These are phyloP conservation scores for Apodospora peruviana DNA, from an alignment of 495 filamentous ascomycete species.

Conservation along the genomic window DNA sequence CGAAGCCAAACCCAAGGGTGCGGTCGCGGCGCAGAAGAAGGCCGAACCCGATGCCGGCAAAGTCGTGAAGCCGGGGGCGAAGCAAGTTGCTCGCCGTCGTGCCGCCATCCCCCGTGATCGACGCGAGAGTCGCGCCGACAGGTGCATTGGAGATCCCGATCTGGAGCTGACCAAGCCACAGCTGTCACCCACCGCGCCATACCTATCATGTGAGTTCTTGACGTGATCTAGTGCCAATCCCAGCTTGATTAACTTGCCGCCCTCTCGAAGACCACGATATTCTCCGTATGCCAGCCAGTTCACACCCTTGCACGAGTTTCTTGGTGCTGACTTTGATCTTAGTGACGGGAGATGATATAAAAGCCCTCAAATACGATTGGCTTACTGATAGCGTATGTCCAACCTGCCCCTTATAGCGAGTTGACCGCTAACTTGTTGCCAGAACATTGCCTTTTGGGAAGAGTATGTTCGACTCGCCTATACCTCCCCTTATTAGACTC, in stretches of 20 bases:
- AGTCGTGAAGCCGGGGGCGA: neutral
- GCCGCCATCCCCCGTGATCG: neutral
- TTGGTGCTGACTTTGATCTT: conserved; percentile 12
- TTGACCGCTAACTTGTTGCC: conserved; percentile 8
- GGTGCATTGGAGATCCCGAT: neutral
- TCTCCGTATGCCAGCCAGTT: conserved; percentile 23
- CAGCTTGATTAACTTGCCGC: conserved; percentile 3
- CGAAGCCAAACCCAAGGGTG: neutral
- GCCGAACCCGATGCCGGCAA: neutral
- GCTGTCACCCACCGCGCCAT: conserved; percentile 30
- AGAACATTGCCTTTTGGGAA: conserved; percentile 96
- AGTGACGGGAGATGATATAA: conserved; percentile 68
- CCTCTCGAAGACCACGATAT: conserved; percentile 35
- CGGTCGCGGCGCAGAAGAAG: neutral
- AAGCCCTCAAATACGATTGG: conserved; percentile 87
- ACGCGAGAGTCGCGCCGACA: neutral
- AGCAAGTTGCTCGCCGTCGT: neutral
- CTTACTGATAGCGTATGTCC: conserved; percentile 88
- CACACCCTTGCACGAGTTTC: neutral
- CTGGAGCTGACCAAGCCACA: conserved; percentile 9
- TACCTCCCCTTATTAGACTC: neutral
- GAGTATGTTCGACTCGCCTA: conserved; percentile 55
- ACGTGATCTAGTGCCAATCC: neutral
- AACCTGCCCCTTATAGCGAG: conserved; percentile 11
- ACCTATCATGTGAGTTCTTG: conserved; percentile 37